Conservation (phyloP, 495 filamentous ascomycete species). For the Xylaria bambusicola region DNA sequence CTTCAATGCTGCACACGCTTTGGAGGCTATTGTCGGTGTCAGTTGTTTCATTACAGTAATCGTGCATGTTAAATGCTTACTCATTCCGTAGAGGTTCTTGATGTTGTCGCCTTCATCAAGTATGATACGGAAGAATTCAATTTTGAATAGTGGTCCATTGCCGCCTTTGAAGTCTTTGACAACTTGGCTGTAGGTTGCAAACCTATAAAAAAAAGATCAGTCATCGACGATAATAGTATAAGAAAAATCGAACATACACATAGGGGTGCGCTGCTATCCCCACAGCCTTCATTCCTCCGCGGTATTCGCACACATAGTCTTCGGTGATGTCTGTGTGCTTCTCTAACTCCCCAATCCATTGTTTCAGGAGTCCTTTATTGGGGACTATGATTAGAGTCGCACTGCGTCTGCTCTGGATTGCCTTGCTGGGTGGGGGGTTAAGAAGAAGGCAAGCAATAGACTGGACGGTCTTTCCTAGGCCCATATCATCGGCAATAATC, state of each 20-base stretch:
- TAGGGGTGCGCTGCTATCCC: neutral
- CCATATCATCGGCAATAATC: conserved; percentile 74
- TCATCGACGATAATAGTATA: neutral
- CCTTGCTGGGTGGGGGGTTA: conserved; percentile 42
- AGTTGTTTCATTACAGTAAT: neutral
- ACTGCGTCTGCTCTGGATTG: conserved; percentile 11
- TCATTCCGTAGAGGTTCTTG: conserved; percentile 29
- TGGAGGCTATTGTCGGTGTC: conserved; percentile 19
- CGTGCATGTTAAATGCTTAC: conserved; percentile 4
- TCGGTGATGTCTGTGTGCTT: neutral
- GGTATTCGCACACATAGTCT: neutral
- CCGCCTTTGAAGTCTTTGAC: conserved; percentile 3
- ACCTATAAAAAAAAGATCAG: neutral
- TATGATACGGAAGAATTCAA: conserved; percentile 34
- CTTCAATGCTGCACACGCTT: conserved; percentile 20
- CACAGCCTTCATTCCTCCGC: neutral
- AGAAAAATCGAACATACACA: neutral
- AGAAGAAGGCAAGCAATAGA: conserved; percentile 66
- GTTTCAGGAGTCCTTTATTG: neutral
- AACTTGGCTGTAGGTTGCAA: conserved; percentile 8
- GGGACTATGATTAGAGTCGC: conserved; percentile 8
- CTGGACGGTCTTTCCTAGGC: conserved; percentile 74
- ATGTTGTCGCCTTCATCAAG: conserved; percentile 40
- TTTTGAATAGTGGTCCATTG: conserved; percentile 15
- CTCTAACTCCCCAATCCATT: conserved; percentile 1